Evolutionary conservation across 1,284 basidiomycete genomes (phyloP).

Genomic region (Earliella scabrosa): DNA sequence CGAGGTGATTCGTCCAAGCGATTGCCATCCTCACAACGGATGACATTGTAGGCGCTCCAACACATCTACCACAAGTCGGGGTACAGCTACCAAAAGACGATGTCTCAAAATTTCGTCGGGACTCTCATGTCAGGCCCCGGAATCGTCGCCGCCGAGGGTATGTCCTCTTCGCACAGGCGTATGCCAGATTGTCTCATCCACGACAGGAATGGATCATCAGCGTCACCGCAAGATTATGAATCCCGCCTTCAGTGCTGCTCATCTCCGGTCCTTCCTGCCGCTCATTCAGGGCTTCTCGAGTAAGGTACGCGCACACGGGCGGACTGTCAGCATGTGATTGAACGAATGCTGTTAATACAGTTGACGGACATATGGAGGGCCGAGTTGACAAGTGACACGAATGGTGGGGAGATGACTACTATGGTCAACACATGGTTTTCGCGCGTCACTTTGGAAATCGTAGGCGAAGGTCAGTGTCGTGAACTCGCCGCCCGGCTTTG

Average conservation of each 20-base stretch:
- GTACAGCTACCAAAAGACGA: constrained; percentile 27
- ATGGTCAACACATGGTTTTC: constrained; percentile 30
- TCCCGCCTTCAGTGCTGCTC: not conserved
- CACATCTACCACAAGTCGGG: constrained; percentile 32
- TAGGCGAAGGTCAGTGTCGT: constrained; percentile 34
- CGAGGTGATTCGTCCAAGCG: not conserved
- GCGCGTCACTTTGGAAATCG: constrained; percentile 35
- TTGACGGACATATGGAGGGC: constrained; percentile 23
- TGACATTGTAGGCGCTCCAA: constrained; percentile 25
- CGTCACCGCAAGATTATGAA: constrained; percentile 36
- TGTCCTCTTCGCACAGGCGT: too few species aligned
- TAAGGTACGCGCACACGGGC: constrained; percentile 20
- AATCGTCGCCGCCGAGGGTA: constrained; percentile 23
- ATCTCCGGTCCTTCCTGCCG: constrained; percentile 27
- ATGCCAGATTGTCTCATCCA: not conserved
- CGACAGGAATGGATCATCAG: constrained; percentile 25
- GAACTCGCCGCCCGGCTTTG: too few species aligned
- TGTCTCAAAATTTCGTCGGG: constrained; percentile 4
- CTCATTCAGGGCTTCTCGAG: constrained; percentile 26
- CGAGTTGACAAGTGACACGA: constrained; percentile 1
- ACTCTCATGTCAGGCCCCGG: constrained; percentile 23
- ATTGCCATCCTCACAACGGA: not conserved
- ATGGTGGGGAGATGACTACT: not conserved
- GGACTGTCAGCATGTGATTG: too few species aligned
- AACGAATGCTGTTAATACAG: constrained; percentile 9